Conservation (phyloP, 768 basidiomycete genomes). For the Rhodocollybia butyracea region DNA sequence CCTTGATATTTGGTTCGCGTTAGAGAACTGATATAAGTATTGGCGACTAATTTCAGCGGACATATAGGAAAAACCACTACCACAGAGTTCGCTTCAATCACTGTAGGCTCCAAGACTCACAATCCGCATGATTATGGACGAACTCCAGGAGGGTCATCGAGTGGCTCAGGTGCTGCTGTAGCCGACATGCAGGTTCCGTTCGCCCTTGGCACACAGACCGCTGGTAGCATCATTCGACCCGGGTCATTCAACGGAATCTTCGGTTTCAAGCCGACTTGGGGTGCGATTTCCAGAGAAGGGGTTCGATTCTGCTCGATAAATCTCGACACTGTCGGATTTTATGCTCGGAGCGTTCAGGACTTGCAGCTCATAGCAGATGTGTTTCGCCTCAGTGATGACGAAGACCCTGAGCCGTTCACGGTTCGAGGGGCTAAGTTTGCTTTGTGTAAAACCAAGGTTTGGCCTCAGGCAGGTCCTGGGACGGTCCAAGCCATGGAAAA, state of each 20-base stretch:
- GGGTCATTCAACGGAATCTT: slow-evolving; percentile 16
- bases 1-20: slow-evolving; percentile 13
- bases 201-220: slow-evolving; percentile 16
- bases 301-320: slow-evolving; percentile 14
- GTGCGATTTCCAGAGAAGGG: slow-evolving; percentile 15
- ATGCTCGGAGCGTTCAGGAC: too few species aligned
- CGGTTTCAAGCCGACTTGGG: slow-evolving; percentile 16
- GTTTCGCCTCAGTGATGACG: slow-evolving; percentile 12
- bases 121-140: slow-evolving; percentile 3
- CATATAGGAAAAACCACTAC: slow-evolving; percentile 14
- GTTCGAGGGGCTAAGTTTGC: slow-evolving; percentile 10
- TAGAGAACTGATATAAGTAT: neutral
- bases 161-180: slow-evolving; percentile 17
- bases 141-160: slow-evolving; percentile 18
- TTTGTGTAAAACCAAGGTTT: slow-evolving; percentile 16
- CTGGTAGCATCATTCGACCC: slow-evolving; percentile 17
- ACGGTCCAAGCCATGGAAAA: slow-evolving; percentile 11
- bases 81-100: slow-evolving; percentile 14
- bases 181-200: slow-evolving; percentile 16
- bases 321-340: too few species aligned
- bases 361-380: slow-evolving; percentile 15
- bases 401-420: slow-evolving; percentile 1
- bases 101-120: slow-evolving; percentile 12
- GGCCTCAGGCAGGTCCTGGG: slow-evolving; percentile 13
- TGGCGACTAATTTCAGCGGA: neutral